Base-by-base conservation (phyloP, 140 eudicot species). In the Erigeron philadelphicus region DNA sequence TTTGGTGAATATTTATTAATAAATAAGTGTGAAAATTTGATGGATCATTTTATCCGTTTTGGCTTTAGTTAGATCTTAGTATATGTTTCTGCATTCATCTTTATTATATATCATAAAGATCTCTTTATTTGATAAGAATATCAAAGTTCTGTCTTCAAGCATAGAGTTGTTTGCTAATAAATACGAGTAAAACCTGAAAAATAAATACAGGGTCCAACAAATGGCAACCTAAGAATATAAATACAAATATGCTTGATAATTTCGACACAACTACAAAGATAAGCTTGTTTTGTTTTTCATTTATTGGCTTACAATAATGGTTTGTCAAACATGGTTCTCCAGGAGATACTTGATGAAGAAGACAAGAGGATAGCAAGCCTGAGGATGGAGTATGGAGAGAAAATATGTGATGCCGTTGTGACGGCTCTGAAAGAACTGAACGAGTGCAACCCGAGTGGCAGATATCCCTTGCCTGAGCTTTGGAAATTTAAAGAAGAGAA, bases 381-480 rank as follows among this genome's bases (percentile, higher is more conserved):
- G 17, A 84, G 71, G 75, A 46, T 9, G 4, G 83, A 74, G 23
- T 52, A 9, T 21, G 81, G 73, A 25, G 50, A 56, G 25, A 75
- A 53, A 18, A 63, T 68, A 6, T 81, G 57, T 17, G 12, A 48
- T 52, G 74, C 81, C 11, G 83, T 75, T 2, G 74, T 73, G 11
- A 71, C 74, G 13, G 83, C 88, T 64, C 18, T 84, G 55, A 74
- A 9, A 3, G 88, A 84, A 75, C 40, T 75, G 52, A 84, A 84
- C 41, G 69, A 74, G 12, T 84, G 77, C 62, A 80, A 84, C 67
- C 85, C 88, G 43, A 77, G 83, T 59, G 85, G 88, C 23, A 80
- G 88, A 49, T 80, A 71, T 75, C 72, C 80, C 0, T 16, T 77
- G 54, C 25, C 64, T 0, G 85, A 84, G 76, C 78, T 84, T 11